phyloP scores from a whole-genome alignment of 2,329 filamentous ascomycete species.

The Pseudocercospora eumusae region DNA sequence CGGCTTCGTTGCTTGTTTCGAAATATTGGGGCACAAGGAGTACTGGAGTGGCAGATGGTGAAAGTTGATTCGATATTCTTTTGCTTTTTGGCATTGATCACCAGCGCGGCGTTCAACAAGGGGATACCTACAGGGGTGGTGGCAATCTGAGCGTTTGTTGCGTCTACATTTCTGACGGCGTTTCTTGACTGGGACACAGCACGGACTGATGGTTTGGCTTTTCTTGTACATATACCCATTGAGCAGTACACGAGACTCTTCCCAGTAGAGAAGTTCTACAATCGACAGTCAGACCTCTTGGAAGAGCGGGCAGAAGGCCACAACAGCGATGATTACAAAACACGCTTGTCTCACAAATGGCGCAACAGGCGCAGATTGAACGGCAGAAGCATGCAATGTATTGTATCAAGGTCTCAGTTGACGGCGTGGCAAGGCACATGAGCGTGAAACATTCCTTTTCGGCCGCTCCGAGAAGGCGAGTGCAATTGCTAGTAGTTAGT shows the following conservation, averaged over 20 bases:
- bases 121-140: background rate
- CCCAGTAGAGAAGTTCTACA: background rate
- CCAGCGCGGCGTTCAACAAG: conserved; percentile 4
- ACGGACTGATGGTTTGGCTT: background rate
- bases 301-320: background rate
- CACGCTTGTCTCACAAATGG: conserved; percentile 14
- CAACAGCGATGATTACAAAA: conserved; percentile 5
- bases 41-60: background rate
- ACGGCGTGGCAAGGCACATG: conserved; percentile 4
- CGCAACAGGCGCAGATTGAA: conserved; percentile 20
- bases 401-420: background rate
- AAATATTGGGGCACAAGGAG: background rate
- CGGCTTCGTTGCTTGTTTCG: background rate
- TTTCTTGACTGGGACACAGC: background rate
- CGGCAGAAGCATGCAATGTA: background rate
- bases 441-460: background rate
- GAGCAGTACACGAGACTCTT: conserved; percentile 17
- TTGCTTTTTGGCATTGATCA: background rate
- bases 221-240: conserved; percentile 13
- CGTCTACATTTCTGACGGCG: background rate
- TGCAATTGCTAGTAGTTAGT: background rate
- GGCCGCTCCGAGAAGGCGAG: background rate
- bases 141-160: conserved; percentile 9
- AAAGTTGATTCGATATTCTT: background rate
- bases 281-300: too few species aligned